These are phyloP conservation scores for Lentinus tigrinus DNA, from an alignment of 768 basidiomycete species.

Conservation along the genomic window DNA sequence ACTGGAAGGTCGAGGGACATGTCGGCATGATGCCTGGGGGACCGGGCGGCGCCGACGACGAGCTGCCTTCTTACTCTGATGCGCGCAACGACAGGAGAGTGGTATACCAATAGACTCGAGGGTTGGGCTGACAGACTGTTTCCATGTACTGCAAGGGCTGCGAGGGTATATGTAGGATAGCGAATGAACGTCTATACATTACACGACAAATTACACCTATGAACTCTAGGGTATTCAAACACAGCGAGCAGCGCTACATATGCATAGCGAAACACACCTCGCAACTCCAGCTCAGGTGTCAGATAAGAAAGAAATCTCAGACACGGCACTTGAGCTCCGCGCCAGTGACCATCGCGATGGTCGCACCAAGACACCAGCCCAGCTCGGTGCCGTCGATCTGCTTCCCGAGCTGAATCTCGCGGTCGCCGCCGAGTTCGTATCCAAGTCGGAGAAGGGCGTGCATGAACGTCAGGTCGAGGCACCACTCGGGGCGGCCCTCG, in stretches of 20 bases:
- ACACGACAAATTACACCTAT: neutral
- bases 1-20: constrained; percentile 64
- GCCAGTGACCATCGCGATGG: constrained; percentile 64
- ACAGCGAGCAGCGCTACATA: neutral
- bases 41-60: constrained; percentile 38
- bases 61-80: constrained; percentile 33
- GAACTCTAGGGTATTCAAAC: neutral
- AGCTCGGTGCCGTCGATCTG: constrained; percentile 86
- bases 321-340: constrained; percentile 55
- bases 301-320: neutral
- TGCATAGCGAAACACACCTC: neutral
- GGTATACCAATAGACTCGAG: neutral
- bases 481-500: constrained; percentile 86
- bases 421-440: constrained; percentile 77
- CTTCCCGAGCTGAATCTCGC: constrained; percentile 81
- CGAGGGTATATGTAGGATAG: neutral
- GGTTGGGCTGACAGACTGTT: neutral
- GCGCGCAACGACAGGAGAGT: constrained; percentile 1
- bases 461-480: constrained; percentile 96
- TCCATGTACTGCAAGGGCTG: neutral
- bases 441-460: constrained; percentile 82
- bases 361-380: constrained; percentile 90
- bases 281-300: neutral
- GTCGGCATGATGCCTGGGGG: constrained; percentile 47
- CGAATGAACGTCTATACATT: neutral